Evolutionary conservation across 805 yeast genomes (phyloP).

Genomic region (Candida tibetensis): DNA sequence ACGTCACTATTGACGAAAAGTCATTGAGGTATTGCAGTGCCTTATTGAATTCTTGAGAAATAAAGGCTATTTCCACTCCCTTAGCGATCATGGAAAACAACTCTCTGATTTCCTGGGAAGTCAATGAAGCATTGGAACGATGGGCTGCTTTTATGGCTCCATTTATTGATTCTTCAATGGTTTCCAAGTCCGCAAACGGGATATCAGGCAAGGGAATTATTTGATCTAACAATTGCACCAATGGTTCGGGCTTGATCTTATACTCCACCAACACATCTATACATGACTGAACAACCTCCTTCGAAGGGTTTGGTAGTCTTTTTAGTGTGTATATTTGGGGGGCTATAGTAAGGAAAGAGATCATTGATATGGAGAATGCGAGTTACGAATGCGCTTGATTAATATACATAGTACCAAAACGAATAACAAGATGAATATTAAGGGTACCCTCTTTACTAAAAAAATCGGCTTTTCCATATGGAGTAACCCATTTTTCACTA

Average conservation of each 20-base stretch:
- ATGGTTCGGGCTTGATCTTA: not conserved
- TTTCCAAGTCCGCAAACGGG: not conserved
- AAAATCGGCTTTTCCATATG: too few species aligned
- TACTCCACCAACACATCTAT: not conserved
- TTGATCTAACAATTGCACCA: not conserved
- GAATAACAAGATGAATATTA: too few species aligned
- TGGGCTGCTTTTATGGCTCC: not conserved
- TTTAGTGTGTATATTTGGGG: not conserved
- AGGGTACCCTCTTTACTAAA: too few species aligned
- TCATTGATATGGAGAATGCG: too few species aligned
- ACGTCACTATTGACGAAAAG: conserved; percentile 17
- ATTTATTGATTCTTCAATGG: not conserved
- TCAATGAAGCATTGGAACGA: not conserved
- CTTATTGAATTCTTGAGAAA: conserved; percentile 18
- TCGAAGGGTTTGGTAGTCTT: not conserved
- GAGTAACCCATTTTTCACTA: too few species aligned
- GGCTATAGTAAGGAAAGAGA: not conserved
- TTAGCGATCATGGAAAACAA: conserved; percentile 5
- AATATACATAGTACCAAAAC: too few species aligned
- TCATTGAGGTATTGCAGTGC: conserved; percentile 17
- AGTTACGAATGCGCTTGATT: too few species aligned
- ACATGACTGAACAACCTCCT: not conserved
- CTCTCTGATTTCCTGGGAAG: not conserved
- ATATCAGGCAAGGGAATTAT: not conserved
- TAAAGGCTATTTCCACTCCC: conserved; percentile 9